These are phyloP conservation scores for Solanum paucissectum DNA, from an alignment of 257 asterid genomes.

Conservation along the genomic window DNA sequence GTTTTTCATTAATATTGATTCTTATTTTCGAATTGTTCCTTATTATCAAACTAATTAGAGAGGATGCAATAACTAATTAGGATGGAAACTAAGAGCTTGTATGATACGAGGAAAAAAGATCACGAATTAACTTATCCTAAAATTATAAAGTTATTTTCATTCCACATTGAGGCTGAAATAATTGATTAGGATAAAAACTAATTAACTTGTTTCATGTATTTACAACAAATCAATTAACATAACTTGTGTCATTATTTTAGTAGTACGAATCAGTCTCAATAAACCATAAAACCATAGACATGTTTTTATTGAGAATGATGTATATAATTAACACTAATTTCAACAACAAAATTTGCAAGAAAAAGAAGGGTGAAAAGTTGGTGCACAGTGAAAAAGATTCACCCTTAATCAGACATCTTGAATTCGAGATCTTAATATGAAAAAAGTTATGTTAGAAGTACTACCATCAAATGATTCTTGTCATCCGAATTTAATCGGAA, in stretches of 20 bases:
- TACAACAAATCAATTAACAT: not conserved
- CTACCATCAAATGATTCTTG: accelerated
- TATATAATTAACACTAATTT: too few species aligned
- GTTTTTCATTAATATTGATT: not conserved
- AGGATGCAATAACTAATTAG: not conserved
- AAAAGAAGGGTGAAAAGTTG: not conserved
- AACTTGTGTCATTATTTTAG: not conserved
- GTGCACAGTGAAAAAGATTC: accelerated
- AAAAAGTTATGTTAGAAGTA: too few species aligned
- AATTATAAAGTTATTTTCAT: too few species aligned
- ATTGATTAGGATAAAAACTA: not conserved
- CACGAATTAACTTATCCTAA: too few species aligned
- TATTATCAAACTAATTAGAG: not conserved
- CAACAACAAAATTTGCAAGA: not conserved
- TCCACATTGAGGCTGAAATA: not conserved
- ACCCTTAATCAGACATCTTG: accelerated
- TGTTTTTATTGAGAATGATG: too few species aligned
- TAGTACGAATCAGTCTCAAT: not conserved
- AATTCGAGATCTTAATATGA: accelerated
- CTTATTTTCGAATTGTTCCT: too few species aligned
- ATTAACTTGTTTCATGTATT: not conserved
- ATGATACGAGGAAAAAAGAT: not conserved
- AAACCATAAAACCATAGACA: too few species aligned
- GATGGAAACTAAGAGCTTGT: not conserved
- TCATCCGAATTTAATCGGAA: too few species aligned